A percentile compares a stretch with the other conserved stretches of the same genome.
Evolutionary conservation across 805 yeast species (phyloP).

Genomic region (Candida oleophila): DNA sequence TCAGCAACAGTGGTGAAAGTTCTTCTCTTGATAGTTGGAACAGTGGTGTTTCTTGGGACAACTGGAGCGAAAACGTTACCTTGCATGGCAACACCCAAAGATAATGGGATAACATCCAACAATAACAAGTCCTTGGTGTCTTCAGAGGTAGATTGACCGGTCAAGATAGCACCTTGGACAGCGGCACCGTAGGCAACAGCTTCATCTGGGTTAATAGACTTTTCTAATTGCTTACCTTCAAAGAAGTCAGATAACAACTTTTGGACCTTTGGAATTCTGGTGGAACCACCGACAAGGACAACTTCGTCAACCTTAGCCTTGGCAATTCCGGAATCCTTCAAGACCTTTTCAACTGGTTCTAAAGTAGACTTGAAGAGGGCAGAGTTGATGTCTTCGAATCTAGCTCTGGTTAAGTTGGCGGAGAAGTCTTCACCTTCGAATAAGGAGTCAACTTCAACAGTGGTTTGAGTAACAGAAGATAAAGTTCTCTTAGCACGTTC

Average conservation of each 20-base stretch:
- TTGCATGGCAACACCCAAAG: constrained; percentile 52
- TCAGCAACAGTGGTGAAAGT: constrained; percentile 52
- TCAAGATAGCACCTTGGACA: constrained; percentile 51
- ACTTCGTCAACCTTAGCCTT: constrained; percentile 46
- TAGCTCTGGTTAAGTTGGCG: constrained; percentile 50
- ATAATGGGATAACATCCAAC: constrained; percentile 51
- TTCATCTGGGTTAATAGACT: constrained; percentile 51
- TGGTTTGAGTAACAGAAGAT: constrained; percentile 49
- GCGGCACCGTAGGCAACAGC: constrained; percentile 54
- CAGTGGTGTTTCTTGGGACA: constrained; percentile 52
- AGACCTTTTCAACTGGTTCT: constrained; percentile 50
- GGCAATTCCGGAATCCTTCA: constrained; percentile 44
- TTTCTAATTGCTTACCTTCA: constrained; percentile 50
- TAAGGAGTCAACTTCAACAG: constrained; percentile 50
- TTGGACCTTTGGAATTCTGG: constrained; percentile 53
- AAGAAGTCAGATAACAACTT: constrained; percentile 50
- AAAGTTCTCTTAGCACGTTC: constrained; percentile 53
- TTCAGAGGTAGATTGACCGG: constrained; percentile 49
- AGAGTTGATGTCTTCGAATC: constrained; percentile 50
- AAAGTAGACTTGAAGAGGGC: constrained; percentile 50
- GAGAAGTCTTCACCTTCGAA: constrained; percentile 51
- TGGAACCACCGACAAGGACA: constrained; percentile 52
- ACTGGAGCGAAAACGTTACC: constrained; percentile 52
- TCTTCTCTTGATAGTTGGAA: constrained; percentile 51
- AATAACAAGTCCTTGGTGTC: constrained; percentile 51